Conservation (phyloP, 805 yeast genomes). For the Teunomyces barrocoloradensis region DNA sequence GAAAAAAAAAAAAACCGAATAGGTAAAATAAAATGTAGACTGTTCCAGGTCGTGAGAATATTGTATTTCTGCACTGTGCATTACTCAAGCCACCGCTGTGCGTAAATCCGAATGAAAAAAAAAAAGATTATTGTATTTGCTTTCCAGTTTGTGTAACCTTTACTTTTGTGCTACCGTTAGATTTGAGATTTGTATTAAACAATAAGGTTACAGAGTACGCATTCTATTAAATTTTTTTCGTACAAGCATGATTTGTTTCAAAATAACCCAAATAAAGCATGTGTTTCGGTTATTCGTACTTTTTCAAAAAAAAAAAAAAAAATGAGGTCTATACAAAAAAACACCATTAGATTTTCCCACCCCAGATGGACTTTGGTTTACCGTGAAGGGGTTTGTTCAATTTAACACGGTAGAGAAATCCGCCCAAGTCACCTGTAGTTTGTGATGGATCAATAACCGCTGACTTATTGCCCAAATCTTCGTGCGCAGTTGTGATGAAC, state of each 20-base stretch:
- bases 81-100: not conserved
- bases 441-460: constrained; percentile 21
- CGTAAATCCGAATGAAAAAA: not conserved
- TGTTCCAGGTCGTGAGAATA: not conserved
- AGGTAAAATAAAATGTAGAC: not conserved
- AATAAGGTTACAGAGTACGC: not conserved
- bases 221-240: not conserved
- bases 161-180: not conserved
- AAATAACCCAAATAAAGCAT: not conserved
- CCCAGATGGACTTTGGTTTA: constrained; percentile 28
- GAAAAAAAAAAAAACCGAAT: not conserved
- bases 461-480: constrained; percentile 40
- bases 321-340: not conserved
- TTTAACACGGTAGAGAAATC: constrained; percentile 51
- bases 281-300: not conserved
- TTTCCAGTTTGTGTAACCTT: not conserved
- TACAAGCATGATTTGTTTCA: not conserved
- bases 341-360: constrained; percentile 16
- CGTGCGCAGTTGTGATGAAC: constrained; percentile 66
- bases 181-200: not conserved
- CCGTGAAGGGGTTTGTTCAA: constrained; percentile 29
- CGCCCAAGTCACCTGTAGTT: constrained; percentile 54
- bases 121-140: not conserved
- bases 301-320: not conserved
- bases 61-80: not conserved